Percentiles rank a stretch among this genome's conserved stretches.
phyloP scores from a whole-genome alignment of 2,329 filamentous ascomycete species.

The Fusarium sp. region DNA sequence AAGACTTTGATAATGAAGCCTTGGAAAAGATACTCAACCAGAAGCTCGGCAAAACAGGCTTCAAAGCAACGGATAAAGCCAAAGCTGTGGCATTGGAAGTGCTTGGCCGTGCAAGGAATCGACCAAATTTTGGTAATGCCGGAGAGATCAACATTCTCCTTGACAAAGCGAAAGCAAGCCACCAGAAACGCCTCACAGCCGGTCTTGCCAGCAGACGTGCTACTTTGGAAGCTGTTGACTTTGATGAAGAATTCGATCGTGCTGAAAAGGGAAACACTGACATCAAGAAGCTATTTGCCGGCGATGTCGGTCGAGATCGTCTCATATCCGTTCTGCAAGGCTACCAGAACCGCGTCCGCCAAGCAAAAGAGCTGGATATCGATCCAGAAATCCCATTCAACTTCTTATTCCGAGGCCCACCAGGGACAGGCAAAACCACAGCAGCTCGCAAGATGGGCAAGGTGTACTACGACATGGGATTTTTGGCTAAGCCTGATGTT shows the following conservation, averaged over 20 bases:
- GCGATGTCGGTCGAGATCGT: constrained; percentile 68
- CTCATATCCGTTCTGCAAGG: constrained; percentile 65
- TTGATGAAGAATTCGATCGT: constrained; percentile 74
- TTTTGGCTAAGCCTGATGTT: constrained; percentile 70
- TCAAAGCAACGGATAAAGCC: constrained; percentile 64
- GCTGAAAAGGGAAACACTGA: constrained; percentile 57
- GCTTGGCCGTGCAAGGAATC: constrained; percentile 69
- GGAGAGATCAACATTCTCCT: constrained; percentile 73
- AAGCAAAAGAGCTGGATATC: constrained; percentile 44
- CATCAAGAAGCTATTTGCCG: constrained; percentile 66
- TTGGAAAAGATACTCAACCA: constrained; percentile 70
- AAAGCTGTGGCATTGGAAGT: constrained; percentile 68
- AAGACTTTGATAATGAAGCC: constrained; percentile 73
- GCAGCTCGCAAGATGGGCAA: constrained; percentile 80
- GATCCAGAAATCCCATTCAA: constrained; percentile 69
- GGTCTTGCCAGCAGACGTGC: constrained; percentile 56
- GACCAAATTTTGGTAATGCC: constrained; percentile 79
- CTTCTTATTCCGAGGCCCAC: constrained; percentile 75
- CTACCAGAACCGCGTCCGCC: constrained; percentile 62
- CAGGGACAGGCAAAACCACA: constrained; percentile 79
- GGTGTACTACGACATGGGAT: constrained; percentile 80
- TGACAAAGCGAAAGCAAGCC: constrained; percentile 34
- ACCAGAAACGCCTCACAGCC: constrained; percentile 41
- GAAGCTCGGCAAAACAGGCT: constrained; percentile 70
- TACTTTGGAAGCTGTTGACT: constrained; percentile 80